A percentile compares a stretch with the other conserved stretches of the same genome.
phyloP scores from a whole-genome alignment of 2,329 filamentous ascomycete genomes.

The Penicillium sp. region DNA sequence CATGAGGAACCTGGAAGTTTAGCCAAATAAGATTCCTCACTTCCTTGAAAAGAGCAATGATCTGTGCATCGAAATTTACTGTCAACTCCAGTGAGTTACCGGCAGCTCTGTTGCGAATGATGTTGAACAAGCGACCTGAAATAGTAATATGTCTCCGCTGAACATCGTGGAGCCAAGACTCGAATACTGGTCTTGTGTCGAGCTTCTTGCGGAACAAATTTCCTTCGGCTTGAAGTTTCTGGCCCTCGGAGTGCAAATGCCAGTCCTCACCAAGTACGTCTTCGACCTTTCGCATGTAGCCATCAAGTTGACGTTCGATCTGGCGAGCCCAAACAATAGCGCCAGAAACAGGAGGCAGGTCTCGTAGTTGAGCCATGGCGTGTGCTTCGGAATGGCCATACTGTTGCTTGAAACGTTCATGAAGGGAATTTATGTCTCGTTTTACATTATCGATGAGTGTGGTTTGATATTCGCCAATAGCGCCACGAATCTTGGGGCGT shows the following conservation, averaged over 20 bases:
- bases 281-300: slow-evolving; percentile 99
- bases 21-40: slow-evolving; percentile 94
- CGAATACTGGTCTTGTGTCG: slow-evolving; percentile 87
- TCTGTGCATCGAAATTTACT: slow-evolving; percentile 96
- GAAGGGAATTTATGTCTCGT: slow-evolving; percentile 84
- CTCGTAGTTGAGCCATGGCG: slow-evolving; percentile 94
- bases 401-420: slow-evolving; percentile 97
- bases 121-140: slow-evolving; percentile 84
- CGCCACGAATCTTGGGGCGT: slow-evolving; percentile 95
- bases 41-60: slow-evolving; percentile 98
- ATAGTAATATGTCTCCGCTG: slow-evolving; percentile 86
- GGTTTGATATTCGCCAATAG: slow-evolving; percentile 96
- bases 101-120: slow-evolving; percentile 81
- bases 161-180: slow-evolving; percentile 91
- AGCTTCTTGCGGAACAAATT: slow-evolving; percentile 94
- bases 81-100: slow-evolving; percentile 82
- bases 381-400: slow-evolving; percentile 98
- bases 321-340: slow-evolving; percentile 97
- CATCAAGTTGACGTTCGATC: slow-evolving; percentile 91
- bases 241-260: slow-evolving; percentile 89
- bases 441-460: slow-evolving; percentile 98
- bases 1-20: slow-evolving; percentile 88
- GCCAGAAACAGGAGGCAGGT: slow-evolving; percentile 91
- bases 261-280: slow-evolving; percentile 93
- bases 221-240: slow-evolving; percentile 88